phyloP scores from a whole-genome alignment of 305 asterid species.

The Fraxinus albicans region DNA sequence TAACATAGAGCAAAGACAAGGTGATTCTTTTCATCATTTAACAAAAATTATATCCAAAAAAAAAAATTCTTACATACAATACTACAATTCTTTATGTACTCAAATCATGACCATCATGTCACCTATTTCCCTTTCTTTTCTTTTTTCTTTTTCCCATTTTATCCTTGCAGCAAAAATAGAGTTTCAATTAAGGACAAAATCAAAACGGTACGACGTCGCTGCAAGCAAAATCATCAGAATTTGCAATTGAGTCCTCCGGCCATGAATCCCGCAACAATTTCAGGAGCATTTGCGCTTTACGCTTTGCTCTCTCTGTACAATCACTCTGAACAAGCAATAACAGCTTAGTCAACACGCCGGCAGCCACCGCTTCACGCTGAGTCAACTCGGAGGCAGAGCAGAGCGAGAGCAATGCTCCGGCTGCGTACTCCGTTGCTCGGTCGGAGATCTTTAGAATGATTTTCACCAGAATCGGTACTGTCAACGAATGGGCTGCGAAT shows the following conservation, averaged over 20 bases:
- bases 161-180: neutral
- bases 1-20: neutral
- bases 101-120: neutral
- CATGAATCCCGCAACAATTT: slow-evolving; percentile 76
- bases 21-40: neutral
- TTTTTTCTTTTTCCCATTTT: neutral
- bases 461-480: slow-evolving; percentile 77
- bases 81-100: slow-evolving; percentile 19
- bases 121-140: neutral
- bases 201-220: slow-evolving; percentile 75
- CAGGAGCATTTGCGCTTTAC: slow-evolving; percentile 92
- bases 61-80: slow-evolving; percentile 28
- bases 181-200: neutral
- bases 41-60: slow-evolving; percentile 9
- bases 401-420: slow-evolving; percentile 79
- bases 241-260: slow-evolving; percentile 66
- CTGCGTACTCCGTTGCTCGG: slow-evolving; percentile 93
- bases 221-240: slow-evolving; percentile 63
- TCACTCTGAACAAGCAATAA: slow-evolving; percentile 87
- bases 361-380: slow-evolving; percentile 64
- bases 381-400: slow-evolving; percentile 70
- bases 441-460: slow-evolving; percentile 72
- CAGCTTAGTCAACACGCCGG: slow-evolving; percentile 77
- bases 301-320: slow-evolving; percentile 95
- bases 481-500: slow-evolving; percentile 70